Conservation (phyloP, 2,329 filamentous ascomycete genomes). For the Tolypocladium pustulatum region DNA sequence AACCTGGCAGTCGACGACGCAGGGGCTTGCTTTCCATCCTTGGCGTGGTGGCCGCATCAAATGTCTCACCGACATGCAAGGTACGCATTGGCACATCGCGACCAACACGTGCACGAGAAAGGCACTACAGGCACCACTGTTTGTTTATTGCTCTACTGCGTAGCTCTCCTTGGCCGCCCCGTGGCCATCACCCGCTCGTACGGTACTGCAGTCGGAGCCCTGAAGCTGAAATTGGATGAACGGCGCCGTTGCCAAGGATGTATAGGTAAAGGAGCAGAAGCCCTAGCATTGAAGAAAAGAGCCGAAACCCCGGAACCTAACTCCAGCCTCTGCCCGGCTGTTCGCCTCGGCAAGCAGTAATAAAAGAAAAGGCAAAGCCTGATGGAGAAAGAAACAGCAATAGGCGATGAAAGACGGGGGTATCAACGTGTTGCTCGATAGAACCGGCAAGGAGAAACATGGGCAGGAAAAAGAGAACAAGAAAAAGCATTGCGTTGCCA, state of each 20-base stretch:
- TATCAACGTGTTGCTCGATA: neutral
- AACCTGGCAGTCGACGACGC: neutral
- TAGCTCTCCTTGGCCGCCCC: neutral
- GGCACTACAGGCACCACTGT: neutral
- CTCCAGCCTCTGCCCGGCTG: neutral
- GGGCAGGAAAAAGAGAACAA: neutral
- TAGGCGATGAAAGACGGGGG: neutral
- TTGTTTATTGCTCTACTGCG: neutral
- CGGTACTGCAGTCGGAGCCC: neutral
- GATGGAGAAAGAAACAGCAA: neutral
- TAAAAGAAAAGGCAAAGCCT: neutral
- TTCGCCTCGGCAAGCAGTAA: neutral
- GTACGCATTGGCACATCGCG: neutral
- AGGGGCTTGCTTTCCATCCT: neutral
- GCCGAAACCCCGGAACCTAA: neutral
- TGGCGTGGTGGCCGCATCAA: neutral
- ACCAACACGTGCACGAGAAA: neutral
- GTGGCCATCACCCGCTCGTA: neutral
- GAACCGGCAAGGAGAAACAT: neutral
- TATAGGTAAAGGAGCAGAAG: neutral
- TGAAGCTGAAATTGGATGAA: too few species aligned
- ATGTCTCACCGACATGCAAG: neutral
- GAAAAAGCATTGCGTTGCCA: neutral
- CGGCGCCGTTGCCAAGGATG: neutral
- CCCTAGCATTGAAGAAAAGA: neutral